A percentile compares a stretch with the other conserved stretches of the same genome.
phyloP scores from a whole-genome alignment of 805 yeast species.

The Jamesozyma gamospora region DNA sequence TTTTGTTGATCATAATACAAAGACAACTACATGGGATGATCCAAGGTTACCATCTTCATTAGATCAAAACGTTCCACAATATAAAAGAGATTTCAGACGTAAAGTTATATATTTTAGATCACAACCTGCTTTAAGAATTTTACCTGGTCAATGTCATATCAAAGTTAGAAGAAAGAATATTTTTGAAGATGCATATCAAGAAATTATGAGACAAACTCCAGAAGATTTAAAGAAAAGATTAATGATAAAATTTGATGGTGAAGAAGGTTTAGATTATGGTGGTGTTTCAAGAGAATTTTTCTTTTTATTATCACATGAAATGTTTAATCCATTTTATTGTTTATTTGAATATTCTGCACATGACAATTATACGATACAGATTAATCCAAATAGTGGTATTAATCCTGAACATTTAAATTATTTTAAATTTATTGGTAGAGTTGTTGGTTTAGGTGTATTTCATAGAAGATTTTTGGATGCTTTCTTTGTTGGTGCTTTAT shows the following conservation, averaged over 20 bases:
- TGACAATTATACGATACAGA: conserved; percentile 95
- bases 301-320: conserved; percentile 92
- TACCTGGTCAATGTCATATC: conserved; percentile 98
- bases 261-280: conserved; percentile 98
- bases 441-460: conserved; percentile 96
- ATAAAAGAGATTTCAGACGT: conserved; percentile 97
- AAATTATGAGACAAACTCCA: conserved; percentile 97
- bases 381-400: conserved; percentile 92
- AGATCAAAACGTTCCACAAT: conserved; percentile 98
- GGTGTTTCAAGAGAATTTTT: conserved; percentile 98
- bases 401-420: conserved; percentile 97
- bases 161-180: conserved; percentile 94
- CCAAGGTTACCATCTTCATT: conserved; percentile 95
- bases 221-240: conserved; percentile 94
- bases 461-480: conserved; percentile 97
- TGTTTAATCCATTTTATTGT: conserved; percentile 98
- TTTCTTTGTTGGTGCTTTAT: conserved; percentile 94
- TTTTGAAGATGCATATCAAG: conserved; percentile 96
- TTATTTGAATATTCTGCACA: conserved; percentile 95
- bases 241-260: conserved; percentile 98
- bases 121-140: conserved; percentile 92
- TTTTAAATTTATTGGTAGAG: conserved; percentile 96
- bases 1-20: conserved; percentile 97
- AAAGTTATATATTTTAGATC: conserved; percentile 95
- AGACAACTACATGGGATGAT: conserved; percentile 99